Conservation (phyloP, 208 protist genomes). For the Kentomonas sorsogonicus region DNA sequence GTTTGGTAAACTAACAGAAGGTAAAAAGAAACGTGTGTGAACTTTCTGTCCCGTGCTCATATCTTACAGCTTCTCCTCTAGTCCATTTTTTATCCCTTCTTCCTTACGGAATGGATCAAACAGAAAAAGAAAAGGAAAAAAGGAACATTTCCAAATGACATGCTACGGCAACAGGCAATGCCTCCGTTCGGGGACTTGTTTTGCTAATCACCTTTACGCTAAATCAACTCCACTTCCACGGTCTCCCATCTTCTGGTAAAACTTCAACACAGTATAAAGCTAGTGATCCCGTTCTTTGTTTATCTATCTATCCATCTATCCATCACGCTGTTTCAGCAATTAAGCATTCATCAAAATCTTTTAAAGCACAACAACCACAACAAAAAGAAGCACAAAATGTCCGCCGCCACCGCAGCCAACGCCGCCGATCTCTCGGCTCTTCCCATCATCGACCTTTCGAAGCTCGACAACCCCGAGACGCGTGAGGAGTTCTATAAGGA, state of each 20-base stretch:
- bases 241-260: neutral
- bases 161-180: conserved; percentile 4
- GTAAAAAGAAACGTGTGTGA: too few relatives aligned
- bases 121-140: conserved; percentile 1
- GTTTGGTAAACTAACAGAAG: too few relatives aligned
- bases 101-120: conserved; percentile 1
- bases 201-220: neutral
- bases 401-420: neutral
- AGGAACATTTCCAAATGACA: neutral
- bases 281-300: conserved; percentile 13
- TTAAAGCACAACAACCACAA: neutral
- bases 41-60: neutral
- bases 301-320: too few relatives aligned
- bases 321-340: conserved; percentile 2
- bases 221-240: too few relatives aligned
- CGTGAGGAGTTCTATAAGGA: conserved; percentile 4
- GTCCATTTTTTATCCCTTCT: neutral
- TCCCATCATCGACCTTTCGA: conserved; percentile 6
- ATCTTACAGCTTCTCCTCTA: neutral
- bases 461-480: conserved; percentile 6
- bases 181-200: neutral
- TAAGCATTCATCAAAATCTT: neutral
- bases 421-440: neutral
- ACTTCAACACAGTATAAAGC: neutral
- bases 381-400: neutral